Conservation (phyloP, 75 land plant genomes). For the Ceratopteris richardii region DNA sequence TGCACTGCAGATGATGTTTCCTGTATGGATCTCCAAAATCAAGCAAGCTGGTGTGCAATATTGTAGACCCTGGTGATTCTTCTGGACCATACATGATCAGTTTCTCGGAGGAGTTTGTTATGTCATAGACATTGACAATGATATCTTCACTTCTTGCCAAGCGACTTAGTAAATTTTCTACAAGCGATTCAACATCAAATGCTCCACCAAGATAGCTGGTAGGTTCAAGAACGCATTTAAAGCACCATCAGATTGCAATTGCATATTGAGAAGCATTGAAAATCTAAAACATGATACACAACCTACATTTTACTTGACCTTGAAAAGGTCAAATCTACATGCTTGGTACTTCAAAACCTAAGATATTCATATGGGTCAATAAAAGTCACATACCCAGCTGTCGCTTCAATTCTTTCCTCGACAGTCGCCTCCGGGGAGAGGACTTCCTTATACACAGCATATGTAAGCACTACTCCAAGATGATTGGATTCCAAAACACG, state of each 20-base stretch:
- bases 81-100: slow-evolving; percentile 55
- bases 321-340: too few relatives aligned
- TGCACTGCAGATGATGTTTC: slow-evolving; percentile 64
- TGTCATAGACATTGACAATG: slow-evolving; percentile 57
- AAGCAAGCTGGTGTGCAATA: slow-evolving; percentile 30
- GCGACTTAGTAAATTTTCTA: slow-evolving; percentile 50
- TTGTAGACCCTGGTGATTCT: slow-evolving; percentile 13
- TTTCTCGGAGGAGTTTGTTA: slow-evolving; percentile 40
- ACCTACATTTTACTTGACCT: too few relatives aligned
- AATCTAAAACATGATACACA: neutral
- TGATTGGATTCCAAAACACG: slow-evolving; percentile 63
- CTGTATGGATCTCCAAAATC: slow-evolving; percentile 60
- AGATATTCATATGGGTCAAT: neutral
- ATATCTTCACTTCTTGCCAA: slow-evolving; percentile 55
- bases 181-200: slow-evolving; percentile 54
- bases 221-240: too few relatives aligned
- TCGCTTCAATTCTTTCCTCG: slow-evolving; percentile 64
- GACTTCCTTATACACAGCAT: slow-evolving; percentile 70
- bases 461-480: slow-evolving; percentile 84
- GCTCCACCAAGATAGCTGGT: slow-evolving; percentile 63
- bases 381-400: slow-evolving; percentile 48
- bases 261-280: neutral
- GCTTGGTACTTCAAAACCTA: neutral
- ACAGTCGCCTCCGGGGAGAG: slow-evolving; percentile 65
- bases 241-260: neutral